These are phyloP conservation scores for Penicillium turbatum DNA, from an alignment of 495 filamentous ascomycete species.

Conservation along the genomic window DNA sequence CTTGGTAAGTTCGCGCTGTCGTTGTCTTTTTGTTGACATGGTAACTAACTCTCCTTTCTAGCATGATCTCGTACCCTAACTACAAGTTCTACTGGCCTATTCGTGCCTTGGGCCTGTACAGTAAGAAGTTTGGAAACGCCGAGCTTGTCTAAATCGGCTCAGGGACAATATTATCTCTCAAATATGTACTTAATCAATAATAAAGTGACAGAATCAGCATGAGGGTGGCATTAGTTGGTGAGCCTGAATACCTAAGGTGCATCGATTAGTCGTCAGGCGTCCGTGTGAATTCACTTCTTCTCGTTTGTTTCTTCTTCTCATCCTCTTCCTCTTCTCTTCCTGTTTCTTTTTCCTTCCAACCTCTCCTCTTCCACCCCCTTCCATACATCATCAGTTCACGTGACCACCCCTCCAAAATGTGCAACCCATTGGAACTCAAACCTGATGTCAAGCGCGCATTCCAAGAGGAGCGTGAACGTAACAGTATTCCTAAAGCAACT, in stretches of 20 bases:
- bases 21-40: conserved; percentile 40
- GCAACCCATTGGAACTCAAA: neutral
- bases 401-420: neutral
- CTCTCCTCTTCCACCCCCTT: neutral
- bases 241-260: too few relatives aligned
- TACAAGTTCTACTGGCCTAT: conserved; percentile 98
- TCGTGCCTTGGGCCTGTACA: conserved; percentile 87
- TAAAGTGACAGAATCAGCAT: neutral
- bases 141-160: conserved; percentile 29
- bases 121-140: conserved; percentile 66
- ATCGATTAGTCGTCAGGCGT: too few relatives aligned
- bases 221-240: neutral
- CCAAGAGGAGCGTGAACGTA: too few relatives aligned
- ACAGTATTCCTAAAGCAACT: too few relatives aligned
- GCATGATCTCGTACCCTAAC: conserved; percentile 99
- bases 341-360: neutral
- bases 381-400: neutral
- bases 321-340: neutral
- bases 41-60: conserved; percentile 57
- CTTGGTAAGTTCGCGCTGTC: conserved; percentile 55
- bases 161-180: neutral
- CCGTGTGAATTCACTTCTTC: too few relatives aligned
- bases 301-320: too few relatives aligned
- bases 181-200: conserved; percentile 17
- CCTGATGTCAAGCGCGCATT: neutral